Evolutionary conservation across 23 red algal species (phyloP).

Genomic region (Agarophyton chilense): DNA sequence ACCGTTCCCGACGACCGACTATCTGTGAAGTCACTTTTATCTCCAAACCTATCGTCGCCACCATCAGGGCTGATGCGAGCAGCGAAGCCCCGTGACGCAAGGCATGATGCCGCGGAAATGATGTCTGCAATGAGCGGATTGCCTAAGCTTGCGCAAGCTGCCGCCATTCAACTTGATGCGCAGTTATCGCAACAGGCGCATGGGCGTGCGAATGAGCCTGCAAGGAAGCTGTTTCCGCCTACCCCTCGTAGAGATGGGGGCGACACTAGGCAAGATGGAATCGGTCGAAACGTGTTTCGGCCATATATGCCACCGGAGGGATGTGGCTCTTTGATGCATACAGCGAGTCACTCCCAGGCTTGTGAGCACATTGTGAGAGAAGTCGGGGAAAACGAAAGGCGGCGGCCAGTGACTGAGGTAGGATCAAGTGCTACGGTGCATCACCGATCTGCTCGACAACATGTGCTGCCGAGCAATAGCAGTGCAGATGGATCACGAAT

Average conservation of each 20-base stretch:
- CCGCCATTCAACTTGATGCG: neutral
- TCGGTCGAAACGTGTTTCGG: neutral
- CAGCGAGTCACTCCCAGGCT: too few species aligned
- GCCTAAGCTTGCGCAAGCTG: slow-evolving; percentile 4
- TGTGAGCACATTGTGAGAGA: too few species aligned
- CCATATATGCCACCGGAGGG: neutral
- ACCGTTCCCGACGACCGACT: neutral
- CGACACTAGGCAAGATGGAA: neutral
- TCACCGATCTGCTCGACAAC: too few species aligned
- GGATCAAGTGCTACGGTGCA: too few species aligned
- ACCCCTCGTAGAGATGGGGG: neutral
- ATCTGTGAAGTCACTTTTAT: slow-evolving; percentile 6
- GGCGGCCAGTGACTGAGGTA: too few species aligned
- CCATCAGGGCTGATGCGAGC: neutral
- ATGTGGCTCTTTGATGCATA: too few species aligned
- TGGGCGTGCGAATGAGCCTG: neutral
- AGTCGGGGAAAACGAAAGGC: too few species aligned
- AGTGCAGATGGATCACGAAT: too few species aligned
- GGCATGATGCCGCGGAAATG: neutral
- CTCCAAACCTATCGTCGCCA: neutral
- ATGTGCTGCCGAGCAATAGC: too few species aligned
- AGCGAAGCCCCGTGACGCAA: neutral
- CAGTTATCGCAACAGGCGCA: neutral
- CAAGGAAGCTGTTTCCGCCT: neutral
- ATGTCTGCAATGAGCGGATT: slow-evolving; percentile 22